phyloP scores from a whole-genome alignment of 257 asterid genomes.

The Lithospermum erythrorhizon region DNA sequence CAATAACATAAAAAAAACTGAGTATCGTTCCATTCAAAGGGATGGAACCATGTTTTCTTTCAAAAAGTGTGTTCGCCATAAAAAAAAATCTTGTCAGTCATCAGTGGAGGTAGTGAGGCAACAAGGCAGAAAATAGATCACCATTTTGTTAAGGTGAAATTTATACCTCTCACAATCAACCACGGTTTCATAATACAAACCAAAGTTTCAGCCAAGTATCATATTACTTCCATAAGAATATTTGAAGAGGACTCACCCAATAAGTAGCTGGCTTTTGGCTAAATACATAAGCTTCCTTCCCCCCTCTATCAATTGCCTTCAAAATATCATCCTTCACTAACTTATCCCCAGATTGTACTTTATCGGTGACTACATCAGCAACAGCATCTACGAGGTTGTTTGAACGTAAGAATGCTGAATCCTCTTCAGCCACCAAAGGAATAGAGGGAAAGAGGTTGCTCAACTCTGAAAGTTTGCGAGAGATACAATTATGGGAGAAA shows the following conservation, averaged over 20 bases:
- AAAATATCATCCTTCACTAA: slow-evolving; percentile 45
- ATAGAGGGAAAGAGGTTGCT: slow-evolving; percentile 60
- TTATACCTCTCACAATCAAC: background rate
- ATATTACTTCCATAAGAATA: background rate
- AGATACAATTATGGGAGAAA: slow-evolving; percentile 3
- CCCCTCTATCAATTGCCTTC: slow-evolving; percentile 87
- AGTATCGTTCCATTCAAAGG: background rate
- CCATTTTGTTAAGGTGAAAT: background rate
- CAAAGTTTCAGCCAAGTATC: background rate
- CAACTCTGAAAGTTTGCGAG: slow-evolving; percentile 44
- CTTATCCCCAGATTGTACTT: slow-evolving; percentile 27
- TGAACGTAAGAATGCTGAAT: slow-evolving; percentile 62
- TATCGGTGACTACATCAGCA: slow-evolving; percentile 42
- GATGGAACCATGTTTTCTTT: background rate
- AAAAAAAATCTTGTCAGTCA: background rate
- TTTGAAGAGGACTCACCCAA: slow-evolving; percentile 51
- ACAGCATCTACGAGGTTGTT: slow-evolving; percentile 71
- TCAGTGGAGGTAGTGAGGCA: background rate
- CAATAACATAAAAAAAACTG: no score
- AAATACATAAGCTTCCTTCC: slow-evolving; percentile 59
- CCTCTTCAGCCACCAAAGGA: slow-evolving; percentile 97
- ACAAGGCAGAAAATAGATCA: background rate
- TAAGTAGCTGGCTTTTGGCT: slow-evolving; percentile 68
- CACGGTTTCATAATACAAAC: background rate
- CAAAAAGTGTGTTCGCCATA: background rate